Conservation (phyloP, 805 yeast species). For the Monosporozyma siamensis region DNA sequence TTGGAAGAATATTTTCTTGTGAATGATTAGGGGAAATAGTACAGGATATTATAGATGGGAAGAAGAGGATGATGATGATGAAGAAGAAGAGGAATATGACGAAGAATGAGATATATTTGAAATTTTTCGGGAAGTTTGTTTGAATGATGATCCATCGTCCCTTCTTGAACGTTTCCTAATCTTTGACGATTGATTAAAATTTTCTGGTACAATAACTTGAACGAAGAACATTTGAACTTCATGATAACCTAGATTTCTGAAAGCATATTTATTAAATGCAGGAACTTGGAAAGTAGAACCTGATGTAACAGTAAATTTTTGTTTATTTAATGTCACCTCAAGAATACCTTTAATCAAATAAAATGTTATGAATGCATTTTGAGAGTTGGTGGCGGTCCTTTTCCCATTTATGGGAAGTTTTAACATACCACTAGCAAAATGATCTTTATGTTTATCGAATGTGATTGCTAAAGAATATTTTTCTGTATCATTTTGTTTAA, state of each 20-base stretch:
- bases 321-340: constrained; percentile 55
- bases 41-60: too few species aligned
- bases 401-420: constrained; percentile 57
- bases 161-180: too few species aligned
- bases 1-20: neutral
- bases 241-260: constrained; percentile 50
- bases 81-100: too few species aligned
- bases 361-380: constrained; percentile 59
- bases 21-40: neutral
- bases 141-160: too few species aligned
- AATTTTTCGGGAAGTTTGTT: too few species aligned
- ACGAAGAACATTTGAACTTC: constrained; percentile 65
- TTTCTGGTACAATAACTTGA: constrained; percentile 39
- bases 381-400: constrained; percentile 47
- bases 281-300: constrained; percentile 84
- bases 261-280: constrained; percentile 60
- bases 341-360: constrained; percentile 63
- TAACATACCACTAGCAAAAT: constrained; percentile 65
- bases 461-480: constrained; percentile 54
- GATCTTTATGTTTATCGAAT: constrained; percentile 52
- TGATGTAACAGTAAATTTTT: constrained; percentile 47
- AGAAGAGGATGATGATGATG: too few species aligned
- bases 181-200: constrained; percentile 29
- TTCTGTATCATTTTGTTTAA: constrained; percentile 36
- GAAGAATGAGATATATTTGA: too few species aligned